Conservation (phyloP, 1,284 basidiomycete genomes). For the Naganishia albida region DNA sequence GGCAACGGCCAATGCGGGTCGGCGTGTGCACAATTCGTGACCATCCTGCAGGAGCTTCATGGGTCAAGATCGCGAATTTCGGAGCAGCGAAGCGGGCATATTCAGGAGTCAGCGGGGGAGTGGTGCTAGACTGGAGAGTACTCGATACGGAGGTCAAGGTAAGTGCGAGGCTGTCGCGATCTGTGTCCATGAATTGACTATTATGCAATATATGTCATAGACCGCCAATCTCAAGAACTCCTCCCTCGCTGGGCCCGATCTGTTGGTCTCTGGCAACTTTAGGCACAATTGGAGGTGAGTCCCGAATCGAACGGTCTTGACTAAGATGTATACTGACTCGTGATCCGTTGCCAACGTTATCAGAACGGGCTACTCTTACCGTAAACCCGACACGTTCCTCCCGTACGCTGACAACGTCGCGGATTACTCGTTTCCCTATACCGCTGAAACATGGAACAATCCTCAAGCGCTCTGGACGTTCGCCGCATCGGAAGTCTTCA, state of each 20-base stretch:
- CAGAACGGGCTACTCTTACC: constrained; percentile 4
- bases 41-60: constrained; percentile 64
- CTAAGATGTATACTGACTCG: no score
- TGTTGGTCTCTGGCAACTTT: constrained; percentile 62
- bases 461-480: constrained; percentile 65
- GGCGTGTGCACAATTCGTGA: constrained; percentile 67
- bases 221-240: constrained; percentile 63
- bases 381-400: constrained; percentile 44
- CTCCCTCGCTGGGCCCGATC: constrained; percentile 63
- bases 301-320: neutral
- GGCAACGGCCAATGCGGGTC: constrained; percentile 63
- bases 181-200: neutral
- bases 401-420: constrained; percentile 11
- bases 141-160: constrained; percentile 64
- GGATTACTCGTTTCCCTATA: constrained; percentile 63
- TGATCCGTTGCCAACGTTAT: neutral
- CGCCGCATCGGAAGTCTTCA: constrained; percentile 40
- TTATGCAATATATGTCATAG: constrained; percentile 28
- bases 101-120: constrained; percentile 65
- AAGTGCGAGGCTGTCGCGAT: constrained; percentile 35
- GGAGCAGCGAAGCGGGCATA: constrained; percentile 56
- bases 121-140: constrained; percentile 66
- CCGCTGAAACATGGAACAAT: constrained; percentile 64
- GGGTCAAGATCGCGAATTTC: constrained; percentile 62
- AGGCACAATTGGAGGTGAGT: constrained; percentile 60